A percentile compares a stretch with the other conserved stretches of the same genome.
Conservation (phyloP, 2,329 filamentous ascomycete species). For the Paraphaeosphaeria minitans region DNA sequence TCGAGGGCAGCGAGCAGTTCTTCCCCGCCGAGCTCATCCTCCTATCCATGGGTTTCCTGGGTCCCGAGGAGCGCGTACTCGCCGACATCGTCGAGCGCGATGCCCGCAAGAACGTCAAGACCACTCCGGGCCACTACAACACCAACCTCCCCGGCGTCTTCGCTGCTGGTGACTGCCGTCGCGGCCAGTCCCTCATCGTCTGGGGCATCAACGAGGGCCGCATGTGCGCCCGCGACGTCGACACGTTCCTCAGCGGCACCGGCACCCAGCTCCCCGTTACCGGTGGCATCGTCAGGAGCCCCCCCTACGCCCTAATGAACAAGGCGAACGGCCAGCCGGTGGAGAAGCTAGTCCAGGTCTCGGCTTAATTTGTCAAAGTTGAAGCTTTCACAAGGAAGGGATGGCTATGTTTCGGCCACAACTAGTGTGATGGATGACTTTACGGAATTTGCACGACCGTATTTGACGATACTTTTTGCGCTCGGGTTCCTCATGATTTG, state of each 20-base stretch:
- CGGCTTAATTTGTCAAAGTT: constrained; percentile 32
- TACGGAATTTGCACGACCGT: constrained; percentile 14
- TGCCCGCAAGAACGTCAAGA: constrained; percentile 94
- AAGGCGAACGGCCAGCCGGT: constrained; percentile 45
- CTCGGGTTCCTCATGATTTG: constrained; percentile 14
- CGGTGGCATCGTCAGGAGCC: constrained; percentile 87
- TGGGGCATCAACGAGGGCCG: constrained; percentile 99
- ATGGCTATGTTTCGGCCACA: neutral
- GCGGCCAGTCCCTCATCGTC: constrained; percentile 93
- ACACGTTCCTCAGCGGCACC: constrained; percentile 79
- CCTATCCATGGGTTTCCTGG: constrained; percentile 96
- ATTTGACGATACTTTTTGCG: constrained; percentile 15
- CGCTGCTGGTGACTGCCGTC: constrained; percentile 91
- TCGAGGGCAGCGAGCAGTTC: constrained; percentile 91
- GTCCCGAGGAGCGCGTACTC: constrained; percentile 85
- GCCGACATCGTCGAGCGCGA: constrained; percentile 91
- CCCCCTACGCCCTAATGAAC: constrained; percentile 70
- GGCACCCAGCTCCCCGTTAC: constrained; percentile 83
- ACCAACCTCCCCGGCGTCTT: constrained; percentile 90
- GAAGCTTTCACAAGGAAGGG: constrained; percentile 1
- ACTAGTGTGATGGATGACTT: constrained; percentile 14
- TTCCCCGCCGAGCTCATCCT: constrained; percentile 95
- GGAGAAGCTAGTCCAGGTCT: constrained; percentile 46
- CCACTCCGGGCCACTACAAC: constrained; percentile 80
- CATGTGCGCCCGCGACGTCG: constrained; percentile 89